Percentiles rank a stretch among this genome's conserved stretches.
These are phyloP conservation scores for Spergularia bocconei DNA, from an alignment of 148 eudicot genomes.

Conservation along the genomic window DNA sequence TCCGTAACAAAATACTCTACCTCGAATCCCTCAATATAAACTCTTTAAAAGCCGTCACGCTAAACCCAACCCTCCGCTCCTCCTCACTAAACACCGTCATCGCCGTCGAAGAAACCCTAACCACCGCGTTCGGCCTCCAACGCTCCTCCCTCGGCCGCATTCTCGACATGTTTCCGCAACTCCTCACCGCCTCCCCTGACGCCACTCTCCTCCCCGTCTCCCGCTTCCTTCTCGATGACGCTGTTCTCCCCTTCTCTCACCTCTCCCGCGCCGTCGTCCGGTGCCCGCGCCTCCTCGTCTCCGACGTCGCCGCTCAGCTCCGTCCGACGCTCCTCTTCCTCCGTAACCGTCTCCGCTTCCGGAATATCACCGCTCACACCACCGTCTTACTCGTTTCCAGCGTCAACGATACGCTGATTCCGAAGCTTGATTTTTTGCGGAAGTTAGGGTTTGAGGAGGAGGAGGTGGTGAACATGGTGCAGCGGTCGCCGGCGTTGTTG, in stretches of 20 bases:
- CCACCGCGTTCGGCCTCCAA: constrained; percentile 52
- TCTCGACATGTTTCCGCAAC: constrained; percentile 68
- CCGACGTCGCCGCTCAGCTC: constrained; percentile 50
- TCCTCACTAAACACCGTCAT: constrained; percentile 47
- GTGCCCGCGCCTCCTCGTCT: constrained; percentile 75
- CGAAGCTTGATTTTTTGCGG: constrained; percentile 48
- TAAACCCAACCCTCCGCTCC: constrained; percentile 72
- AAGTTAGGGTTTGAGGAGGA: constrained; percentile 48
- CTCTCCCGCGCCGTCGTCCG: constrained; percentile 46
- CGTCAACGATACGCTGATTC: constrained; percentile 47
- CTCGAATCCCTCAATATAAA: constrained; percentile 64
- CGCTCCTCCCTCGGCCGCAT: constrained; percentile 61
- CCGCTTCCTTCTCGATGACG: constrained; percentile 62
- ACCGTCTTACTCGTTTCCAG: constrained; percentile 58
- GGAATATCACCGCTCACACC: constrained; percentile 26
- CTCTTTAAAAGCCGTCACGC: constrained; percentile 58
- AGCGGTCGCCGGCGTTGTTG: constrained; percentile 77
- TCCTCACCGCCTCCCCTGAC: constrained; percentile 71
- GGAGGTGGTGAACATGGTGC: constrained; percentile 61
- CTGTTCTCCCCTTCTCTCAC: constrained; percentile 40
- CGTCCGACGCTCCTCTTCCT: constrained; percentile 62
- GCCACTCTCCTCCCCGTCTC: constrained; percentile 54
- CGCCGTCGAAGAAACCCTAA: constrained; percentile 52
- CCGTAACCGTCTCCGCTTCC: not conserved
- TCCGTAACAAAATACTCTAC: constrained; percentile 69